Conservation (phyloP, 805 yeast species). For the Cyberlindnera sargentensis region DNA sequence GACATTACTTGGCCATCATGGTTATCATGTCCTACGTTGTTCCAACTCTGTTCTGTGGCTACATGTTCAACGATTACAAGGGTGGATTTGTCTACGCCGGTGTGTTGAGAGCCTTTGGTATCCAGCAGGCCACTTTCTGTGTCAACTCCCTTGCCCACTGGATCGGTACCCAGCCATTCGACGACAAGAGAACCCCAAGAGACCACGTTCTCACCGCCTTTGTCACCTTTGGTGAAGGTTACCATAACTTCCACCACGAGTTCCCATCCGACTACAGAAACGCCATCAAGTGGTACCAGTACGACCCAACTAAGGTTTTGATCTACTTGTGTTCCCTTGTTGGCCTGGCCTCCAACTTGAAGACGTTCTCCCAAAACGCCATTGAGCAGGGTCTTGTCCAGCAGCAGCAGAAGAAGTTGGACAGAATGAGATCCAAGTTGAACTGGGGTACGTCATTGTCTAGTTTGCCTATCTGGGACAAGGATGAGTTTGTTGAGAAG, state of each 20-base stretch:
- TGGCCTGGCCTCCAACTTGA: constrained; percentile 63
- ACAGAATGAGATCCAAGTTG: constrained; percentile 50
- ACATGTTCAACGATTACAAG: constrained; percentile 48
- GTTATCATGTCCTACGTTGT: constrained; percentile 49
- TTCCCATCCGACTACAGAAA: constrained; percentile 87
- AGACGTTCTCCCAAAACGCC: constrained; percentile 71
- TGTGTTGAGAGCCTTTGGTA: constrained; percentile 55
- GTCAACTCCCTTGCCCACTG: constrained; percentile 83
- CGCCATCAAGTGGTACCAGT: constrained; percentile 83
- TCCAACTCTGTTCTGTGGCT: constrained; percentile 54
- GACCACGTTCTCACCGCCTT: constrained; percentile 76
- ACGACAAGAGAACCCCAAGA: constrained; percentile 81
- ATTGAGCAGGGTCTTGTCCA: constrained; percentile 77
- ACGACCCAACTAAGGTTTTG: constrained; percentile 69
- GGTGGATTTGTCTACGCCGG: constrained; percentile 81
- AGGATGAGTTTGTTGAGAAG: constrained; percentile 42
- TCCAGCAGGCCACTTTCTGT: constrained; percentile 84
- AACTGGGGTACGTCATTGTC: constrained; percentile 72
- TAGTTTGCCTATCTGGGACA: constrained; percentile 69
- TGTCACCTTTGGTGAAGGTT: constrained; percentile 85
- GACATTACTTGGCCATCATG: constrained; percentile 66
- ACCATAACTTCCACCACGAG: constrained; percentile 87
- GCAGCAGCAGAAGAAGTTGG: constrained; percentile 77
- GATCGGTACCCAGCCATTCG: constrained; percentile 82
- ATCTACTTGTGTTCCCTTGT: constrained; percentile 54